Percentiles rank a stretch among this genome's conserved stretches.
Evolutionary conservation across 2,329 filamentous ascomycete species (phyloP).

Genomic region (Aspergillus melleus): DNA sequence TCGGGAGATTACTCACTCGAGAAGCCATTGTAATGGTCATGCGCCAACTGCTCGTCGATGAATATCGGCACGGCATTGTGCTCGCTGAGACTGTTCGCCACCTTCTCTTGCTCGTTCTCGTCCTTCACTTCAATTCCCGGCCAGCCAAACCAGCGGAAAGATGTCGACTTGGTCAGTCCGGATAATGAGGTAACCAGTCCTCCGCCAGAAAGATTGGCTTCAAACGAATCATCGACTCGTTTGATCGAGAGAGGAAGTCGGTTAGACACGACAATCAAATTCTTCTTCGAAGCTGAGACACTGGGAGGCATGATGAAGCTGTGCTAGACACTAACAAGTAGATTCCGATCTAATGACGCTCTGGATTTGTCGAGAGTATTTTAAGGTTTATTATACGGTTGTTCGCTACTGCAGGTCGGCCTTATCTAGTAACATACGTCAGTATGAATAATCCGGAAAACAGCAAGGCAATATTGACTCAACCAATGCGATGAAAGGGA

Average conservation of each 20-base stretch:
- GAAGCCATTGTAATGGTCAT: constrained; percentile 94
- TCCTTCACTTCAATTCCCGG: constrained; percentile 85
- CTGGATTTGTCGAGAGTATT: neutral
- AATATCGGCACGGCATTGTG: constrained; percentile 85
- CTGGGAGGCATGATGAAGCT: neutral
- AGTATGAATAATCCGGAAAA: neutral
- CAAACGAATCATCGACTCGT: constrained; percentile 75
- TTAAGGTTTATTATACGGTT: neutral
- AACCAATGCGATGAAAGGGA: neutral
- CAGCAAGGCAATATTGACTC: neutral
- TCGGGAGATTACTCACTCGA: constrained; percentile 63
- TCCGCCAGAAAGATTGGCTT: constrained; percentile 86
- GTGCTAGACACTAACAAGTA: neutral
- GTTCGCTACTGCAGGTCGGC: neutral
- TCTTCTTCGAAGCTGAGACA: constrained; percentile 20
- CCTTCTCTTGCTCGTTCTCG: constrained; percentile 62
- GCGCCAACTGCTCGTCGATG: constrained; percentile 80
- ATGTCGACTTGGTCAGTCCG: constrained; percentile 82
- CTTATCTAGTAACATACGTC: neutral
- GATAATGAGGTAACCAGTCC: constrained; percentile 88
- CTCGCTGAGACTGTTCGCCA: constrained; percentile 72
- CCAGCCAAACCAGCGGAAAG: constrained; percentile 97
- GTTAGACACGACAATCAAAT: constrained; percentile 77
- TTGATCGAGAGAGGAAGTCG: constrained; percentile 91
- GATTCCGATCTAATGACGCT: neutral